Evolutionary conservation across 805 yeast species (phyloP), one percentile per base, ranked within the genome.

Genomic region (Schwanniomyces occidentalis): DNA sequence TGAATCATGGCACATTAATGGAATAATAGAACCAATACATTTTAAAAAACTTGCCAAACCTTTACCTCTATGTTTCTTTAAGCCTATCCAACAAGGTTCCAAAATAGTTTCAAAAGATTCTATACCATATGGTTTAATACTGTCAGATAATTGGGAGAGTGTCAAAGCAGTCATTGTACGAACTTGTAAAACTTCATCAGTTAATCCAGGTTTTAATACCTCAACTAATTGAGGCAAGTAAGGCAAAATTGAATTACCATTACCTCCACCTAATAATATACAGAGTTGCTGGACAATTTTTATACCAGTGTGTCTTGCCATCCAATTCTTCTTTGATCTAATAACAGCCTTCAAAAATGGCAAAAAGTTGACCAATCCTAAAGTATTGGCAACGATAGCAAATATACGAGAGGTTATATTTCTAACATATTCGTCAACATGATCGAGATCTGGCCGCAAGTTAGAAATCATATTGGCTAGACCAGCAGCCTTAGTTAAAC

Each of bases 311-410:
- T 85, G 91, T 27, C 95, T 75, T 0, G 95, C 87, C 44, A 75
- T 75, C 91, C 93, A 82, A 34, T 82, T 76, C 51, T 83, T 82
- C 48, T 78, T 80, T 2, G 95, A 81, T 41, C 73, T 71, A 41
- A 91, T 79, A 4, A 85, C 90, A 0, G 96, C 95, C 42, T 73
- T 76, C 23, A 91, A 55, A 53, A 91, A 91, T 0, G 97, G 96
- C 8, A 93, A 51, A 29, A 87, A 56, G 5, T 76, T 61, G 2
- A 75, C 80, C 6, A 88, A 65, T 1, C 97, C 96, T 23, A 90
- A 56, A 0, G 96, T 76, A 30, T 78, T 76, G 0, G 95, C 89
- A 2, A 85, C 88, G 4, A 88, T 84, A 0, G 97, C 96, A 55
- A 90, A 69, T 1, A 89, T 77, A 36, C 91, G 67, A 0, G 96